Percentiles rank a stretch among this genome's conserved stretches.
phyloP scores from a whole-genome alignment of 805 yeast genomes.

The Schwanniomyces vanrijiae region DNA sequence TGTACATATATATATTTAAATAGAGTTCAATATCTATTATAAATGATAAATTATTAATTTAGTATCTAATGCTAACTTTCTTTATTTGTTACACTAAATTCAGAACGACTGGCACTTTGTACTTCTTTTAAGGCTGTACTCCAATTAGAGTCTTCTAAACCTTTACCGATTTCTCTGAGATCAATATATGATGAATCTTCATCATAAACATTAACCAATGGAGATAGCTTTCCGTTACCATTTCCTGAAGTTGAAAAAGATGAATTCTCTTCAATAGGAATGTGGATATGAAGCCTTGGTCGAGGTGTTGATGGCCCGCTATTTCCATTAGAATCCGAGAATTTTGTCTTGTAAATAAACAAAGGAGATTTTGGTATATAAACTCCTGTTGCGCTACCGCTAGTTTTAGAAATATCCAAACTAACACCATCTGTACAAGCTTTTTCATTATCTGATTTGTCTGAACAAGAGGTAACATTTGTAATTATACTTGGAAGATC shows the following conservation, averaged over 20 bases:
- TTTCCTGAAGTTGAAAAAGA: no score
- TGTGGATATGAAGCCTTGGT: not conserved
- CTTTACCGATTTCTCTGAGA: conserved; percentile 22
- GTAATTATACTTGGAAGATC: conserved; percentile 14
- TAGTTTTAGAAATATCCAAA: not conserved
- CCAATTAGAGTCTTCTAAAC: conserved; percentile 26
- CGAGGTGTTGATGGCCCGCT: not conserved
- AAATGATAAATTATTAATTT: not conserved
- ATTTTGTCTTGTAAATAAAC: conserved; percentile 17
- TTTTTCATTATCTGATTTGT: conserved; percentile 8
- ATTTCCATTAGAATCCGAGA: conserved; percentile 2
- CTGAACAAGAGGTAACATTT: conserved; percentile 7
- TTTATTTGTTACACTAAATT: conserved; percentile 2
- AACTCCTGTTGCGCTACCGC: conserved; percentile 14
- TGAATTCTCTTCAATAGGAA: no score
- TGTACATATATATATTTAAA: not conserved
- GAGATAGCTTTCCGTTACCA: conserved; percentile 10
- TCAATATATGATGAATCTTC: conserved; percentile 17
- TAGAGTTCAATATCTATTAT: conserved; percentile 1
- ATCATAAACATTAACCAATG: conserved; percentile 8
- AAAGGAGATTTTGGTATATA: conserved; percentile 34
- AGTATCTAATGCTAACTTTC: not conserved
- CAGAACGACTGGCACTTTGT: conserved; percentile 7
- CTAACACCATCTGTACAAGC: not conserved
- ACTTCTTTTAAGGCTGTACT: conserved; percentile 23